Conservation (phyloP, 768 basidiomycete genomes). For the Arthromyces matolae region DNA sequence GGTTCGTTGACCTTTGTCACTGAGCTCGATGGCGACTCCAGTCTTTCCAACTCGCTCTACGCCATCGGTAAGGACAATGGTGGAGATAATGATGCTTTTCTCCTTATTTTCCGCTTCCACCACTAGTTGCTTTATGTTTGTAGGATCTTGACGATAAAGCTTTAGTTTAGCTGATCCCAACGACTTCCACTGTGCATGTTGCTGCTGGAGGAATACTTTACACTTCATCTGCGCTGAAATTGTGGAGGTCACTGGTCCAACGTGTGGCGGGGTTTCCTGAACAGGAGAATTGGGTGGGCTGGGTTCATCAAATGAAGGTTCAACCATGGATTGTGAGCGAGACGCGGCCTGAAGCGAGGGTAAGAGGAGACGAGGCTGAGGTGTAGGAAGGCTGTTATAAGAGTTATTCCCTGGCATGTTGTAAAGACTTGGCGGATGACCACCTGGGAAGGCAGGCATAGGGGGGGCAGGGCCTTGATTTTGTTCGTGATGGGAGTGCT, state of each 20-base stretch:
- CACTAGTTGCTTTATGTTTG: conserved; percentile 93
- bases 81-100: conserved; percentile 82
- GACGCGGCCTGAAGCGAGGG: conserved; percentile 60
- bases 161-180: conserved; percentile 85
- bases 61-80: conserved; percentile 92
- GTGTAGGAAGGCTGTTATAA: conserved; percentile 34
- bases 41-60: conserved; percentile 99
- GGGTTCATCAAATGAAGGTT: conserved; percentile 57
- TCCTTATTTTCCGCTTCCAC: conserved; percentile 82
- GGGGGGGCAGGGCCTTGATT: conserved; percentile 26
- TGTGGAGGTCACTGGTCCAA: conserved; percentile 71
- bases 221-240: conserved; percentile 94
- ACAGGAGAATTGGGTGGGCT: conserved; percentile 86
- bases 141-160: conserved; percentile 80
- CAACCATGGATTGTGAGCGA: conserved; percentile 47
- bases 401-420: conserved; percentile 37
- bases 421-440: conserved; percentile 28
- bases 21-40: conserved; percentile 93
- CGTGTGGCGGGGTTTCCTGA: conserved; percentile 44
- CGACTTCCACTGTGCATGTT: conserved; percentile 97
- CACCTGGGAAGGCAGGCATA: conserved; percentile 38
- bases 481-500: conserved; percentile 44
- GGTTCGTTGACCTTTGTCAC: conserved; percentile 86
- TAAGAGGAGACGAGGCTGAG: conserved; percentile 50
- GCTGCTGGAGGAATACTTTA: conserved; percentile 94